Conservation (phyloP, 116 monocot species). For the Dioscorea cayenensis region DNA sequence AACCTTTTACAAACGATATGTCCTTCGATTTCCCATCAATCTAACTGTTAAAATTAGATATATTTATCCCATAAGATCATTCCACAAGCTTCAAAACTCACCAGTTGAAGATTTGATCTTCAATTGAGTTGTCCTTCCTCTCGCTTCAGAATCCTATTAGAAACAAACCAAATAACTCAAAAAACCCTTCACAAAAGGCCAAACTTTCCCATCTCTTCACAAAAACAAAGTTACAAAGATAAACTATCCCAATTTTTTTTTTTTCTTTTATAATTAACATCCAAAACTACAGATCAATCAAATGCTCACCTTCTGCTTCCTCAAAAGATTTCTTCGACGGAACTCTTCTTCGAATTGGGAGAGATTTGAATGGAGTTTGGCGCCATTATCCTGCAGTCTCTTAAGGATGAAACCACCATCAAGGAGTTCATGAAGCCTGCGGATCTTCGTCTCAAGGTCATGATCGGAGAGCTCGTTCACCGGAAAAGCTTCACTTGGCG, state of each 20-base stretch:
- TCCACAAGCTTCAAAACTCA: background rate
- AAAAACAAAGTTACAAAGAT: too few species aligned
- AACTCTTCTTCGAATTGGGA: background rate
- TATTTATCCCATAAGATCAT: background rate
- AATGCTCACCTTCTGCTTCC: background rate
- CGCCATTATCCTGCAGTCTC: background rate
- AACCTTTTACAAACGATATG: too few species aligned
- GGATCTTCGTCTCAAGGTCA: constrained; percentile 8
- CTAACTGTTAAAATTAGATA: background rate
- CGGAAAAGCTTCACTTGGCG: background rate
- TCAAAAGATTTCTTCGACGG: background rate
- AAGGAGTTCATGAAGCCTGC: background rate
- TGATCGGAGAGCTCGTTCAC: constrained; percentile 2
- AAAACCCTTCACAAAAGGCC: background rate
- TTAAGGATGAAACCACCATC: background rate
- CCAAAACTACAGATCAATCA: too few species aligned
- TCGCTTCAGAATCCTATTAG: background rate
- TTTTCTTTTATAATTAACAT: too few species aligned
- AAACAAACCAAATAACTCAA: background rate
- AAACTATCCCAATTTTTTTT: too few species aligned
- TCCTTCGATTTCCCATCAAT: too few species aligned
- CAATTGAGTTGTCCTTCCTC: background rate
- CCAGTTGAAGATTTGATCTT: background rate
- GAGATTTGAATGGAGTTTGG: background rate
- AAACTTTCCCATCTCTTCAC: background rate